A percentile compares a stretch with the other conserved stretches of the same genome.
Conservation (phyloP, 2,329 filamentous ascomycete species). For the Penicillium sp. region DNA sequence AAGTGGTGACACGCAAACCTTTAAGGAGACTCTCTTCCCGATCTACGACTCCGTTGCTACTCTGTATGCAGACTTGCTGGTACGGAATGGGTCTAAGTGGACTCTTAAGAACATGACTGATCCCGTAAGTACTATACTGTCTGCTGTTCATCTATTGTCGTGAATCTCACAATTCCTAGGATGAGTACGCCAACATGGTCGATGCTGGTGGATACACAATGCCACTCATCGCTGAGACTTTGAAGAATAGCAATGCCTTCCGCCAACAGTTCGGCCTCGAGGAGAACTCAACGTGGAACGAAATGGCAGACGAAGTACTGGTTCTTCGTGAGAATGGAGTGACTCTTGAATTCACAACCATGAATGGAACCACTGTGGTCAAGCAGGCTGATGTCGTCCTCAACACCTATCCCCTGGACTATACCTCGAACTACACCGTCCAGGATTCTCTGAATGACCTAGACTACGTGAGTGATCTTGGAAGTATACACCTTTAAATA, state of each 20-base stretch:
- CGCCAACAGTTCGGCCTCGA: conserved; percentile 52
- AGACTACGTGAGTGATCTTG: conserved; percentile 50
- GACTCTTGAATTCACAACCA: conserved; percentile 59
- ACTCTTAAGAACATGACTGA: conserved; percentile 63
- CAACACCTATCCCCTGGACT: conserved; percentile 60
- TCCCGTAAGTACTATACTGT: conserved; percentile 48
- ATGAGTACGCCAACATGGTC: conserved; percentile 63
- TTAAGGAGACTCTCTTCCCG: conserved; percentile 54
- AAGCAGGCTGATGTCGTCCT: conserved; percentile 69
- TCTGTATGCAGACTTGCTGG: conserved; percentile 56
- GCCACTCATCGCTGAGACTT: conserved; percentile 53
- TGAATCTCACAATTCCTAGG: conserved; percentile 30
- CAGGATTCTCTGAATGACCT: conserved; percentile 52
- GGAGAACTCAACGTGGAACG: conserved; percentile 54
- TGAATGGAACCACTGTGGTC: conserved; percentile 62
- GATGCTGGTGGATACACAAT: conserved; percentile 67
- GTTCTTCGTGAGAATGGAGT: conserved; percentile 56
- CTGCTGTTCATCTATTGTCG: background rate
- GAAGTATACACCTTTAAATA: background rate
- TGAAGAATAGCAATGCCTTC: conserved; percentile 55
- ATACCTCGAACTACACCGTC: conserved; percentile 50
- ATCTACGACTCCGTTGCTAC: conserved; percentile 61
- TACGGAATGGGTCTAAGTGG: conserved; percentile 54
- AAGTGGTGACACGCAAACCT: conserved; percentile 55
- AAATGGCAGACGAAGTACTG: conserved; percentile 53